Base-by-base conservation (phyloP, 2,329 filamentous ascomycete genomes). In the Pseudocercospora cruenta region DNA sequence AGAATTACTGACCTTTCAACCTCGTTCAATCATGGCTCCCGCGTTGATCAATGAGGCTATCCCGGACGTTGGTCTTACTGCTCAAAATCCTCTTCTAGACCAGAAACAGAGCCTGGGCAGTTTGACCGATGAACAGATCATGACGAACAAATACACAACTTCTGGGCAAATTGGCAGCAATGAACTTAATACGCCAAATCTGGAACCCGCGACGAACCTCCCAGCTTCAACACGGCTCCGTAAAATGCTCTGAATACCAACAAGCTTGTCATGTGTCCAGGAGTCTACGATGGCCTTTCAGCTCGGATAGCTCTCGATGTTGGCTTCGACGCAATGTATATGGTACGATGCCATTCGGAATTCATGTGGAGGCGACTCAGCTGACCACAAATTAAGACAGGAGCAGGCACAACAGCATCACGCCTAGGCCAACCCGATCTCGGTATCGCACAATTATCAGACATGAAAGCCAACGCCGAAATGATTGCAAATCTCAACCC, bases 221-320 rank as follows among this genome's bases (percentile, higher is more conserved):
- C 63, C 63, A 16, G 63, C 61, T 14, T 60, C 55, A n/a, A 67
- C 66, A 6, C 24, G 54, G 2, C 49, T 74, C 3, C 67, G 70
- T 14, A 49, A 70, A 26, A 62, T 74, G 60, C 63, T 74, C 49
- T 58, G 21, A 63, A 71, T 33, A 60, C 63, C 6, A 49, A 66
- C 26, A 71, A 76, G 2, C 76, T 85, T 81, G 26, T 89, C 47
- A 81, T 88, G 2, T 87, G 85, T 62, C 87, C 87, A 0, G 87
- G 88, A 47, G 87, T 90, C 1, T 89, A 89, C 70, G 88, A 90
- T 80, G 88, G 88, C 7, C 82, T 88, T 60, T 87, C 85, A 3
- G 87, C 88, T 0, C 80, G 87, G 0, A 79, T 83, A 16, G 83
- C 83, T 26, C 78, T 85, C 28, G 78, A 80, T 33, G 76, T 81